phyloP scores from a whole-genome alignment of 208 protist species.

The Leishmania tarentolae region DNA sequence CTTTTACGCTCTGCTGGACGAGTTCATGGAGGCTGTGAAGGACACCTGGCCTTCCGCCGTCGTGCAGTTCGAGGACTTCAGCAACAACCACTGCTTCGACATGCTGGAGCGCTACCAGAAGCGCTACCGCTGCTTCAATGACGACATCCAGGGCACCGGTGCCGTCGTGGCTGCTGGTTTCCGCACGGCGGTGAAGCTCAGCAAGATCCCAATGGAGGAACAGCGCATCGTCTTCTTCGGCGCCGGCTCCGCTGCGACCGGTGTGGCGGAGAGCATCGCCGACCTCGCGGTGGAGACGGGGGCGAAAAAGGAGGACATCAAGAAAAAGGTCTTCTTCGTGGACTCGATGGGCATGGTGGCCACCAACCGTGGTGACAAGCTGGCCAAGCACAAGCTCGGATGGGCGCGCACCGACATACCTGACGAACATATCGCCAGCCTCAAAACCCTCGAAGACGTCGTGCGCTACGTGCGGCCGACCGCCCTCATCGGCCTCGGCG shows the following conservation, averaged over 20 bases:
- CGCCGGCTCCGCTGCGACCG: slow-evolving; percentile 93
- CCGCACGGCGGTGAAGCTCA: slow-evolving; percentile 83
- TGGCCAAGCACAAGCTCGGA: slow-evolving; percentile 85
- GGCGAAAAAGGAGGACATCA: slow-evolving; percentile 71
- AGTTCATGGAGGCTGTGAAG: slow-evolving; percentile 91
- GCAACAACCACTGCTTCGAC: slow-evolving; percentile 93
- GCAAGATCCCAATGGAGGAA: slow-evolving; percentile 40
- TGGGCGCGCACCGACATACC: slow-evolving; percentile 86
- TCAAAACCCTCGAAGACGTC: slow-evolving; percentile 60
- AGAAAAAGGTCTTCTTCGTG: slow-evolving; percentile 86
- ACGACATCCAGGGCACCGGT: slow-evolving; percentile 98
- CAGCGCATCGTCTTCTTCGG: slow-evolving; percentile 90
- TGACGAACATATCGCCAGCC: slow-evolving; percentile 57
- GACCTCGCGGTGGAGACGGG: slow-evolving; percentile 60
- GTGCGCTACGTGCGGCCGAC: slow-evolving; percentile 94
- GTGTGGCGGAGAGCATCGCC: slow-evolving; percentile 94
- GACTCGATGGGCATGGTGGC: slow-evolving; percentile 94
- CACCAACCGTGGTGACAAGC: slow-evolving; percentile 75
- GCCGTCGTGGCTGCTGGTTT: slow-evolving; percentile 94
- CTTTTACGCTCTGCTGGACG: slow-evolving; percentile 91
- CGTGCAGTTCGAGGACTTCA: slow-evolving; percentile 97
- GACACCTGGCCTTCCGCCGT: slow-evolving; percentile 81
- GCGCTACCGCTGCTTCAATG: slow-evolving; percentile 96
- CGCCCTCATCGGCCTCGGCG: slow-evolving; percentile 94
- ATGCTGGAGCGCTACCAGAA: slow-evolving; percentile 94